Conservation (phyloP, 140 eudicot genomes). For the Ambrosia hybrid region DNA sequence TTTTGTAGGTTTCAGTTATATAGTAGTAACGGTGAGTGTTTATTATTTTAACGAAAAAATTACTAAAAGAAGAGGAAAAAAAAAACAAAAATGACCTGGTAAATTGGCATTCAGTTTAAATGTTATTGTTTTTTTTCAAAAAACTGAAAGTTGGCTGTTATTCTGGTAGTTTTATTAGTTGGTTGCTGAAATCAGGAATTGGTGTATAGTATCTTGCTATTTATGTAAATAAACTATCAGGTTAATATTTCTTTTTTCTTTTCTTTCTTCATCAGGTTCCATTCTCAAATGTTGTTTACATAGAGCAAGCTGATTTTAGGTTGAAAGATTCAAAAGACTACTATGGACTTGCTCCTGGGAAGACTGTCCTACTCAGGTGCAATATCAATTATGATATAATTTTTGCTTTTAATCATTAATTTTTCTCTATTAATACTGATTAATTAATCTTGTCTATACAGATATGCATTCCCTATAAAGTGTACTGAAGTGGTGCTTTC, state of each 20-base stretch:
- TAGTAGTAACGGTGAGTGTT: not conserved
- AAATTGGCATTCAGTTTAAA: not conserved
- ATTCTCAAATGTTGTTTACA: constrained; percentile 73
- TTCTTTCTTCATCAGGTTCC: constrained; percentile 60
- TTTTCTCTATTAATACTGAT: not conserved
- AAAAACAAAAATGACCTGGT: not conserved
- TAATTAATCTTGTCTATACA: constrained; percentile 23
- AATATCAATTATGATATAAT: not conserved
- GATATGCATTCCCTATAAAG: constrained; percentile 91
- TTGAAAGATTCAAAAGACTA: constrained; percentile 93
- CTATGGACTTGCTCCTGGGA: constrained; percentile 97
- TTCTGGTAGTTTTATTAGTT: not conserved
- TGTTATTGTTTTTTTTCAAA: not conserved
- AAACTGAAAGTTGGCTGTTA: not conserved
- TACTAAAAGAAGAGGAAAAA: not conserved
- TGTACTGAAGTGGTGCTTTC: constrained; percentile 81
- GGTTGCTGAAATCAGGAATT: not conserved
- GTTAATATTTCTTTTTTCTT: not conserved
- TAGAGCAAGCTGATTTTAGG: constrained; percentile 81
- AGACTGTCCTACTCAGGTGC: constrained; percentile 84
- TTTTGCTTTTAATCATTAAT: not conserved
- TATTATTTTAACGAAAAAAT: not conserved
- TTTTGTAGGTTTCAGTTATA: not conserved
- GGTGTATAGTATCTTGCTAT: not conserved
- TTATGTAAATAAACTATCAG: not conserved